Evolutionary conservation across 2,329 filamentous ascomycete species (phyloP), one percentile per base, ranked within the genome.

Genomic region (Cytospora schulzeri): DNA sequence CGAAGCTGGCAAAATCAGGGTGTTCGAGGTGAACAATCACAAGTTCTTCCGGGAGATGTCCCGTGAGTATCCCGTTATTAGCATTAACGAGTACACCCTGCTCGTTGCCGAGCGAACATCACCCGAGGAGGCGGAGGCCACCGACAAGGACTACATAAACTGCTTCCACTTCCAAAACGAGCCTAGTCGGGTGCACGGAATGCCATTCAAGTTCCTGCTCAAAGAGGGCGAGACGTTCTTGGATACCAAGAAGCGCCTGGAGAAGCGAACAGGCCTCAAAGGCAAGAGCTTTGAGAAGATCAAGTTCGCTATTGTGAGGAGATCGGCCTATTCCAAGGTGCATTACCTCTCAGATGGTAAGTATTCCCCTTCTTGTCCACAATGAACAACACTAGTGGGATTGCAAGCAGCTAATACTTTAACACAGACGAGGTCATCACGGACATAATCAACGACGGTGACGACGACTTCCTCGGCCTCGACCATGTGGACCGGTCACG

Each of bases 201-300:
- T 96, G 53, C 95, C 95, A 0, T 99, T 99, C 83, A 90, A 89
- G 71, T 97, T 99, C 75, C 80, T 95, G 62, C 77, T 98, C 50
- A 89, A 93, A 70, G 88, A 92, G 76, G 91, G 88, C 61, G 95
- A 99, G 76, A 82, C 84, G 48, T 98, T 99, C 78, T 88, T 87
- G 65, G 92, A 98, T 38, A 97, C 93, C 52, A 97, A 94, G 80
- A 92, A 96, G 78, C 88, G 95, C n/a, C 81, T 99, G 4, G 93
- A 95, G 70, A 94, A 93, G 76, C 85, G 94, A 65, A 97, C 92
- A 0, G 93, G 93, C 29, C 89, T 99, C 79, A 97, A 97, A 78
- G 96, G 95, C 76, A 99, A 99, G 82, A 92, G 92, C 69, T 93
- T 99, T 70, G 94, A 99, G 77, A 98, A 98, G 83, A 95, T 99